Evolutionary conservation across 345 rosid species (phyloP), one percentile per base, ranked within the genome.

Genomic region (Rhizophora mangle): DNA sequence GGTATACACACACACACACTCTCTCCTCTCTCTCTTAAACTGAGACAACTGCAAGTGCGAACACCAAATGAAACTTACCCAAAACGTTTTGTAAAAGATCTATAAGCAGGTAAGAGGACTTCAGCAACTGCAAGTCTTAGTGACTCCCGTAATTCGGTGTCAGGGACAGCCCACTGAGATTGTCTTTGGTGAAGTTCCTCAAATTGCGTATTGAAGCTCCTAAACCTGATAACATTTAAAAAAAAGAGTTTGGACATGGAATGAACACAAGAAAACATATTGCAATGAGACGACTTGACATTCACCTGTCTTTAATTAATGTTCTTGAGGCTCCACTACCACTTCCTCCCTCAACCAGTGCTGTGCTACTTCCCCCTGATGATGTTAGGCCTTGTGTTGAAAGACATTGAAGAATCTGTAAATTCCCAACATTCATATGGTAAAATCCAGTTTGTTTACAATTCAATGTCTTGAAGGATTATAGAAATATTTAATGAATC

Each of bases 171-270:
- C 98, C 98, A 92, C 64, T 92, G 97, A 59, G 99, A 86, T 76
- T 90, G 99, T 62, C 85, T 95, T 65, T 92, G 93, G 81, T 95
- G 99, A 71, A 95, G 94, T 82, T 95, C 97, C 82, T 95, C 99
- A 70, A 95, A 95, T 65, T 92, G 97, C 72, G 75, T 52, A 77
- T 92, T 90, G 78, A 95, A 95, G 60, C 73, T 85, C 89, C 87
- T 95, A 76, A 89, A 89, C 89, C 97, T 92, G 68, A 79, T 64
- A 74, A 52, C n/a, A n/a, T n/a, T n/a, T n/a, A 30, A 62, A 60
- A 34, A 19, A 66, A 30, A 62, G 49, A 24, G 11, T 26, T n/a
- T 10, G 18, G 46, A 15, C 18, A 0, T 43, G 18, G 49, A 43
- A 43, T 43, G 49, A 43, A 43, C 19, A 11, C 3, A 65, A 59